phyloP scores from a whole-genome alignment of 192 early-diverging fungal genomes.

The Coemansia sp. region DNA sequence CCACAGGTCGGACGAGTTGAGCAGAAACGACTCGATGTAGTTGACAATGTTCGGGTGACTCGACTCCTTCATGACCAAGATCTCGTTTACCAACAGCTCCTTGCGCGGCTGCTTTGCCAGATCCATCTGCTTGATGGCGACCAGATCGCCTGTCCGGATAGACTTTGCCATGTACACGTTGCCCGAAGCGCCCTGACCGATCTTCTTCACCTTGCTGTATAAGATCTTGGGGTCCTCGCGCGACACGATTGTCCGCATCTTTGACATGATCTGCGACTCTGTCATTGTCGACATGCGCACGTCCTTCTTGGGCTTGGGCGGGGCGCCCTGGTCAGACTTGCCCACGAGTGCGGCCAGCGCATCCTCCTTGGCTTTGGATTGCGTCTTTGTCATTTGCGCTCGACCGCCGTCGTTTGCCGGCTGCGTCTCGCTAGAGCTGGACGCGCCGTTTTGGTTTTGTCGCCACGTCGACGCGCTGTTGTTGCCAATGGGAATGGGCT shows the following conservation, averaged over 20 bases:
- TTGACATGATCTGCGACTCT: conserved; percentile 95
- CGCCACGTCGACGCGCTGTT: conserved; percentile 16
- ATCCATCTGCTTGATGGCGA: conserved; percentile 96
- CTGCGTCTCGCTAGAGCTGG: conserved; percentile 21
- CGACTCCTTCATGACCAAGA: conserved; percentile 92
- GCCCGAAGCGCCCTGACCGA: conserved; percentile 98
- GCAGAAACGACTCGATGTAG: conserved; percentile 90
- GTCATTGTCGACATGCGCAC: conserved; percentile 88
- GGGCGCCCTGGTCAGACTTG: conserved; percentile 49
- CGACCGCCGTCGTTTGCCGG: conserved; percentile 22
- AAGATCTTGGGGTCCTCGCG: conserved; percentile 86
- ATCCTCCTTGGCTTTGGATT: conserved; percentile 58
- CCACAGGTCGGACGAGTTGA: conserved; percentile 87
- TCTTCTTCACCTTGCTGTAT: conserved; percentile 94
- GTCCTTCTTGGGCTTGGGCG: conserved; percentile 65
- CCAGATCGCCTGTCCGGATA: conserved; percentile 69
- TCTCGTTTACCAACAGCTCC: conserved; percentile 92
- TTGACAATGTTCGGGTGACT: conserved; percentile 97
- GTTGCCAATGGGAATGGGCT: conserved; percentile 27
- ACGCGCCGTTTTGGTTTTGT: conserved; percentile 36
- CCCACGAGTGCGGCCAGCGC: conserved; percentile 58
- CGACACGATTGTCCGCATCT: conserved; percentile 86
- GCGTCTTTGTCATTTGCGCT: conserved; percentile 53
- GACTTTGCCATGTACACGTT: conserved; percentile 95
- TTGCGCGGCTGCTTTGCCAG: conserved; percentile 84